phyloP scores from a whole-genome alignment of 2,329 filamentous ascomycete genomes.

The Talaromyces verruculosus region DNA sequence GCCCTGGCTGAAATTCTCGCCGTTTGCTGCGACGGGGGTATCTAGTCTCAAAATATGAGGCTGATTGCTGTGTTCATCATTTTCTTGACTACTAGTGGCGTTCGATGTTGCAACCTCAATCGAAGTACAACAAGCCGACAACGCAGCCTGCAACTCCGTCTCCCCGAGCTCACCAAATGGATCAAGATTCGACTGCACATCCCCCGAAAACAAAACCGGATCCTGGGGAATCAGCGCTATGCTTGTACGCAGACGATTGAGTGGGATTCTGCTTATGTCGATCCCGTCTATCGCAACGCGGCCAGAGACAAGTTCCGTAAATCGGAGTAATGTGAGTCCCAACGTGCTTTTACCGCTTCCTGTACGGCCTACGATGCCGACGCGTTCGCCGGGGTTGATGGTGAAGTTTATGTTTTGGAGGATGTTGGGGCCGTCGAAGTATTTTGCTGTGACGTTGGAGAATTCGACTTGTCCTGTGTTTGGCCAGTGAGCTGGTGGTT shows the following conservation, averaged over 20 bases:
- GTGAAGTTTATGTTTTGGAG: constrained; percentile 29
- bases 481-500: constrained; percentile 29
- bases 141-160: constrained; percentile 38
- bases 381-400: constrained; percentile 29
- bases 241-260: constrained; percentile 53
- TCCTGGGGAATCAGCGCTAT: constrained; percentile 62
- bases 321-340: constrained; percentile 56
- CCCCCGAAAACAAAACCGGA: constrained; percentile 59
- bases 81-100: constrained; percentile 21
- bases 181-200: constrained; percentile 60
- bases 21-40: constrained; percentile 59
- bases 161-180: constrained; percentile 57
- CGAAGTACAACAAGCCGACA: constrained; percentile 29
- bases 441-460: constrained; percentile 28
- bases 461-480: constrained; percentile 29
- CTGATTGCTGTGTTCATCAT: constrained; percentile 21
- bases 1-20: constrained; percentile 50
- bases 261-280: constrained; percentile 55
- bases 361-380: constrained; percentile 33
- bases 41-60: constrained; percentile 41
- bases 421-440: constrained; percentile 28
- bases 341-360: constrained; percentile 43
- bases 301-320: constrained; percentile 53
- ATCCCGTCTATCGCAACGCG: constrained; percentile 58
- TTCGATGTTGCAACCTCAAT: constrained; percentile 5